Percentiles rank a stretch among this genome's conserved stretches.
Conservation (phyloP, 1,284 basidiomycete genomes). For the Sphaerobolus stellatus region DNA sequence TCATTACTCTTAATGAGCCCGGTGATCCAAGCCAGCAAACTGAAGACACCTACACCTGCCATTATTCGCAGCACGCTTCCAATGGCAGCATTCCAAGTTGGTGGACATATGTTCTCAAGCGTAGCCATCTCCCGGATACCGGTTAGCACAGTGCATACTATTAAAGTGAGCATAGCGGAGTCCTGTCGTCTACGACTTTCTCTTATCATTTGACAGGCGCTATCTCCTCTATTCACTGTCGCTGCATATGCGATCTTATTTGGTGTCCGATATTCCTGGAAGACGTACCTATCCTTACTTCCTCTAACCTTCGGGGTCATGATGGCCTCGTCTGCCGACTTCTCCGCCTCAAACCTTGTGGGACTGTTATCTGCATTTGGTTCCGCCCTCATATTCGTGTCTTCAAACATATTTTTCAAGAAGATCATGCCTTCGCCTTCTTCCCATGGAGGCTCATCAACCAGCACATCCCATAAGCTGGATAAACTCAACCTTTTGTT, state of each 20-base stretch:
- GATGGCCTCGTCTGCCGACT: constrained; percentile 93
- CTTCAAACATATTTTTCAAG: constrained; percentile 99
- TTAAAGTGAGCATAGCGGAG: constrained; percentile 67
- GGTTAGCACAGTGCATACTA: constrained; percentile 97
- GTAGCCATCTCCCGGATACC: constrained; percentile 95
- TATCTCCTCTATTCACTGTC: constrained; percentile 97
- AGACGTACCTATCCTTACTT: constrained; percentile 92
- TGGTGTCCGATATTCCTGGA: constrained; percentile 86
- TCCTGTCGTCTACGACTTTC: neutral
- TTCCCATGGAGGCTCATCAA: constrained; percentile 37
- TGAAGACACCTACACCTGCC: constrained; percentile 68
- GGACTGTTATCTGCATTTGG: constrained; percentile 91
- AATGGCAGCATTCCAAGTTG: constrained; percentile 93
- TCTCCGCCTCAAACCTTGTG: constrained; percentile 79
- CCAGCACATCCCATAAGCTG: constrained; percentile 67
- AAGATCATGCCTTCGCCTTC: constrained; percentile 83
- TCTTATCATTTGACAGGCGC: constrained; percentile 56
- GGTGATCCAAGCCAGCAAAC: constrained; percentile 59
- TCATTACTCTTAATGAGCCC: constrained; percentile 82
- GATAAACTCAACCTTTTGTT: constrained; percentile 97
- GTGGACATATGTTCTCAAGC: constrained; percentile 96
- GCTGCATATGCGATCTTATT: constrained; percentile 92
- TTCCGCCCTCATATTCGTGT: constrained; percentile 94
- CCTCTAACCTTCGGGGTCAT: constrained; percentile 96
- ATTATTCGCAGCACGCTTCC: constrained; percentile 82